phyloP scores from a whole-genome alignment of 768 basidiomycete genomes.

The Mycena metata region DNA sequence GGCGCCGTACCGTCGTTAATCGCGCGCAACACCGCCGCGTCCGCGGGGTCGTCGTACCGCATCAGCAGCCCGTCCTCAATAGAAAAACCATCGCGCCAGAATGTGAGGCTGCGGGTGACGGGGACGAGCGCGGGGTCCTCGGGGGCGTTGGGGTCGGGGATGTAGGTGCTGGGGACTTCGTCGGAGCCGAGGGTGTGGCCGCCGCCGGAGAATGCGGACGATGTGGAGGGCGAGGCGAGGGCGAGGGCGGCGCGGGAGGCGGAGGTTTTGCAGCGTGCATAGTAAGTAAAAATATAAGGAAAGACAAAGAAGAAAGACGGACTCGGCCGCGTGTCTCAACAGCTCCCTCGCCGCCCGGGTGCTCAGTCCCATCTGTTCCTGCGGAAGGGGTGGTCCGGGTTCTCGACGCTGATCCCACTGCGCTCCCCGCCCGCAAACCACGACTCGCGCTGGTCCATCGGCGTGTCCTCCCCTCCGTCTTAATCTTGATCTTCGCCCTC shows the following conservation, averaged over 20 bases:
- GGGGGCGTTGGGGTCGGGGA: slow-evolving; percentile 79
- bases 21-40: slow-evolving; percentile 76
- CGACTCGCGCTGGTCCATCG: slow-evolving; percentile 69
- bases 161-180: slow-evolving; percentile 88
- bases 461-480: slow-evolving; percentile 65
- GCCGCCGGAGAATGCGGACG: slow-evolving; percentile 74
- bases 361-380: slow-evolving; percentile 57
- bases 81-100: slow-evolving; percentile 95
- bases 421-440: slow-evolving; percentile 97
- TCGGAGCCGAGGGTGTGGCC: slow-evolving; percentile 93
- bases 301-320: slow-evolving; percentile 41
- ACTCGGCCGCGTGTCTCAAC: slow-evolving; percentile 87
- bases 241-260: slow-evolving; percentile 39
- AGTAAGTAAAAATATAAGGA: slow-evolving; percentile 17
- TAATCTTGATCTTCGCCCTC: slow-evolving; percentile 37
- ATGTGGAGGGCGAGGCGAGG: slow-evolving; percentile 31
- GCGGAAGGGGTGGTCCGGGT: slow-evolving; percentile 69
- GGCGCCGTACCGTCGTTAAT: slow-evolving; percentile 85
- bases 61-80: slow-evolving; percentile 91
- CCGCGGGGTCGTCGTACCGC: slow-evolving; percentile 84
- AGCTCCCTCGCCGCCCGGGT: slow-evolving; percentile 78
- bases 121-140: slow-evolving; percentile 70
- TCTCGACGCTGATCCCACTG: slow-evolving; percentile 92
- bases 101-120: slow-evolving; percentile 81
- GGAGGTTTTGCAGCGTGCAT: slow-evolving; percentile 47